Conservation (phyloP, 2,329 filamentous ascomycete genomes). For the Apiospora koreana region DNA sequence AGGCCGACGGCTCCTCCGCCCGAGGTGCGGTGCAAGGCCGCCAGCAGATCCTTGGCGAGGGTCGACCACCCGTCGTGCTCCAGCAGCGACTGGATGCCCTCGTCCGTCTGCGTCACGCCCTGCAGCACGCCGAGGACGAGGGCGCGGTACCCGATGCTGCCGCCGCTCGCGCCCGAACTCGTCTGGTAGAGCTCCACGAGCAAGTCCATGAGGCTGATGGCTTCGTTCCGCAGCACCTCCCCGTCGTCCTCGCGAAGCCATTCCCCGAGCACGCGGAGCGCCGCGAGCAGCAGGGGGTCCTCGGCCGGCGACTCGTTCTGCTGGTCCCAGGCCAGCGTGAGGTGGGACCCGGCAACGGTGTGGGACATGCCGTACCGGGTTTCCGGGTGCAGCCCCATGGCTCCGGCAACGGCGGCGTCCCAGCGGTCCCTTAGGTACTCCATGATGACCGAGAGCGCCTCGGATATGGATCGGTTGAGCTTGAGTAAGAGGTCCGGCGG, state of each 20-base stretch:
- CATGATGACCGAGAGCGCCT: constrained; percentile 63
- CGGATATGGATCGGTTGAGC: constrained; percentile 59
- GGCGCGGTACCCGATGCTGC: constrained; percentile 53
- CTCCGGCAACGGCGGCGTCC: constrained; percentile 65
- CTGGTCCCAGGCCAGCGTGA: constrained; percentile 61
- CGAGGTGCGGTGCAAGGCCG: constrained; percentile 40
- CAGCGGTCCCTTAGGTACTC: constrained; percentile 71
- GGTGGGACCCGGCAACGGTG: constrained; percentile 45
- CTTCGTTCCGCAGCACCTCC: constrained; percentile 55
- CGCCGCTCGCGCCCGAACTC: constrained; percentile 24
- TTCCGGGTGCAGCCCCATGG: constrained; percentile 60
- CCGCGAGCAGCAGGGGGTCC: constrained; percentile 62
- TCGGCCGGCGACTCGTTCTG: constrained; percentile 46
- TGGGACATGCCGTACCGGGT: constrained; percentile 48
- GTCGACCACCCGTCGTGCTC: constrained; percentile 55
- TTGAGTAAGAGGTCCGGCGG: constrained; percentile 62
- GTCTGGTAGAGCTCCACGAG: constrained; percentile 61
- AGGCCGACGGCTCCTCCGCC: constrained; percentile 20
- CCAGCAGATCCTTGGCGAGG: constrained; percentile 50
- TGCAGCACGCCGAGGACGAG: constrained; percentile 62
- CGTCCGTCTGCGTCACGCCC: constrained; percentile 51
- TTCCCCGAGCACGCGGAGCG: constrained; percentile 58
- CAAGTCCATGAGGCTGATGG: constrained; percentile 62
- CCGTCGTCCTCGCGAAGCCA: constrained; percentile 73
- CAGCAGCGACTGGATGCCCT: constrained; percentile 50